These are phyloP conservation scores for Passalora sequoiae DNA, from an alignment of 2,329 filamentous ascomycete genomes.

Conservation along the genomic window DNA sequence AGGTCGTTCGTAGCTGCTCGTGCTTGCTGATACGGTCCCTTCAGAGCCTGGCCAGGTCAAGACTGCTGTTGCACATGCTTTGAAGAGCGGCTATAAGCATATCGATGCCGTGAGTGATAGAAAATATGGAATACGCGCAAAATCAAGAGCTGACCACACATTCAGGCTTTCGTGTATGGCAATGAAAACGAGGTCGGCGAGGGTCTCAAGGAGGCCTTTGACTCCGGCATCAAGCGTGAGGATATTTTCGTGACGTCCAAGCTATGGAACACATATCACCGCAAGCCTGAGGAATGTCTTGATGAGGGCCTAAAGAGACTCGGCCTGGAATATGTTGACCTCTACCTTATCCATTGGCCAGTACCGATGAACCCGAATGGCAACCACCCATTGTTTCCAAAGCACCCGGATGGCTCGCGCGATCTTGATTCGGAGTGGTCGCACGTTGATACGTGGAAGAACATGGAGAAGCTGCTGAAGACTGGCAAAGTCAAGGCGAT, in stretches of 20 bases:
- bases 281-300: slow-evolving; percentile 62
- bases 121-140: not conserved
- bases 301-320: slow-evolving; percentile 68
- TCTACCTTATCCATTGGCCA: slow-evolving; percentile 81
- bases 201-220: slow-evolving; percentile 68
- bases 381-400: slow-evolving; percentile 61
- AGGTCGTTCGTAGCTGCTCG: not conserved
- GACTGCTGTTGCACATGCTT: slow-evolving; percentile 44
- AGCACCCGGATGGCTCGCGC: slow-evolving; percentile 64
- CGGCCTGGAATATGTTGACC: slow-evolving; percentile 74
- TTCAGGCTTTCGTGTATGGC: slow-evolving; percentile 63
- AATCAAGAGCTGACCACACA: not conserved
- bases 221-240: slow-evolving; percentile 62
- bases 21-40: slow-evolving; percentile 2
- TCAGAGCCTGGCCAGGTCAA: slow-evolving; percentile 43
- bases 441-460: slow-evolving; percentile 72
- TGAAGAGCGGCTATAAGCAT: slow-evolving; percentile 47
- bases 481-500: slow-evolving; percentile 47
- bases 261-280: slow-evolving; percentile 77
- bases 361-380: slow-evolving; percentile 38
- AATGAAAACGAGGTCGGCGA: slow-evolving; percentile 80
- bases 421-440: slow-evolving; percentile 66
- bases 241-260: slow-evolving; percentile 83
- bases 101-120: slow-evolving; percentile 57
- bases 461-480: slow-evolving; percentile 60